Conservation (phyloP, 2,329 filamentous ascomycete genomes). For the Trichoderma atrobrunneum region DNA sequence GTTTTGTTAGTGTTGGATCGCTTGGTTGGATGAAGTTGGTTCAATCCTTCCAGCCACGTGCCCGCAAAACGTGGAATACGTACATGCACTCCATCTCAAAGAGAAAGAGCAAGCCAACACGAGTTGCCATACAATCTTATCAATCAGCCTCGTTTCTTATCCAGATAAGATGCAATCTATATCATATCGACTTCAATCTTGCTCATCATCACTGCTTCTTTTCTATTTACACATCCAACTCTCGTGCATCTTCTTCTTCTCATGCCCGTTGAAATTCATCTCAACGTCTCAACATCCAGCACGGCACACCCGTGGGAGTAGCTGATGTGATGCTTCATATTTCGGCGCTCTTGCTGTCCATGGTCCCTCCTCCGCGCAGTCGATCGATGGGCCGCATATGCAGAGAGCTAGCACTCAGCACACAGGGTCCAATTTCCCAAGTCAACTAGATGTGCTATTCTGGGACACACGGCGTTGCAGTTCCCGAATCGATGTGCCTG, state of each 20-base stretch:
- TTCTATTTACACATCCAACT: neutral
- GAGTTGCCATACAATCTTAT: neutral
- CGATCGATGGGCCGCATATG: slow-evolving; percentile 12
- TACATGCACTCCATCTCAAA: neutral
- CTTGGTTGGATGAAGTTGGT: neutral
- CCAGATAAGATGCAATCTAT: neutral
- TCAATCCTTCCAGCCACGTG: slow-evolving; percentile 4
- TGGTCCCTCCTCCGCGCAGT: neutral
- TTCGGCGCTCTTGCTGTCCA: slow-evolving; percentile 9
- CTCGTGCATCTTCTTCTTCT: neutral
- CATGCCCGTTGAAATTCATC: neutral
- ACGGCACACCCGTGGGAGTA: neutral
- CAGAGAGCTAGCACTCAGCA: neutral
- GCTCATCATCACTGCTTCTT: neutral
- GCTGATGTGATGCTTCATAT: neutral
- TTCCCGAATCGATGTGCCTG: slow-evolving; percentile 7
- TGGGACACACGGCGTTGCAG: slow-evolving; percentile 19
- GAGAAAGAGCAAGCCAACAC: neutral
- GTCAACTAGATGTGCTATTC: neutral
- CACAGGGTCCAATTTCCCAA: neutral
- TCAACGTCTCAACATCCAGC: neutral
- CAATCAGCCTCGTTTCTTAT: neutral
- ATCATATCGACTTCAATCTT: neutral
- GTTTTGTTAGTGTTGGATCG: neutral
- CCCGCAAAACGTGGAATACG: neutral